A percentile compares a stretch with the other conserved stretches of the same genome.
phyloP scores from a whole-genome alignment of 2,329 filamentous ascomycete genomes.

The Teratosphaeria pseudoeucalypti region DNA sequence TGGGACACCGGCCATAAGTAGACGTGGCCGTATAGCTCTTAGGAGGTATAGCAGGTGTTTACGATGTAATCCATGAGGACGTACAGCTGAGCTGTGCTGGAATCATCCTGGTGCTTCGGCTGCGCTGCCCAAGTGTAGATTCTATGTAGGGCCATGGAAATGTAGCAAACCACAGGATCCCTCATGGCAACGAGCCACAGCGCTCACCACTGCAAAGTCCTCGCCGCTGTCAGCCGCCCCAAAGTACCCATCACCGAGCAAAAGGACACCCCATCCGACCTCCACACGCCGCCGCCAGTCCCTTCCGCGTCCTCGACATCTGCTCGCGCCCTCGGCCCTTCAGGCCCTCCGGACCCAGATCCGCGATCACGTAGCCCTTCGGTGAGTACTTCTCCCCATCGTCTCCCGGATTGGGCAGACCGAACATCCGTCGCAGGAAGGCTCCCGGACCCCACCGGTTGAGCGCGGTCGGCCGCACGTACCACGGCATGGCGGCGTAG shows the following conservation, averaged over 20 bases:
- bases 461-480: slow-evolving; percentile 25
- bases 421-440: slow-evolving; percentile 38
- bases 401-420: slow-evolving; percentile 39
- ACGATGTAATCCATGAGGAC: too few species aligned
- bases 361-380: slow-evolving; percentile 44
- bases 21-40: too few species aligned
- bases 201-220: too few species aligned
- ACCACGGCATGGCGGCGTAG: slow-evolving; percentile 42
- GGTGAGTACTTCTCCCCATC: slow-evolving; percentile 37
- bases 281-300: not conserved
- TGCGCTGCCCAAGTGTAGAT: too few species aligned
- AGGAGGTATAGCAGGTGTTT: too few species aligned
- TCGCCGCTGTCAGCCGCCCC: too few species aligned
- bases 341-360: slow-evolving; percentile 52
- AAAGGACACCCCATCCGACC: not conserved
- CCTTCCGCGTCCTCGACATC: slow-evolving; percentile 5
- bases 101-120: too few species aligned
- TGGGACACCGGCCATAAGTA: not conserved
- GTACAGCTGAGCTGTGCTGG: too few species aligned
- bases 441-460: slow-evolving; percentile 52
- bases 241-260: not conserved
- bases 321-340: slow-evolving; percentile 35
- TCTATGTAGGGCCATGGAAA: too few species aligned
- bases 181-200: too few species aligned
- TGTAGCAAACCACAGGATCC: too few species aligned